Percentiles rank a stretch among this genome's conserved stretches.
Evolutionary conservation across 768 basidiomycete genomes (phyloP).

Genomic region (Gloeostereum incarnatum): DNA sequence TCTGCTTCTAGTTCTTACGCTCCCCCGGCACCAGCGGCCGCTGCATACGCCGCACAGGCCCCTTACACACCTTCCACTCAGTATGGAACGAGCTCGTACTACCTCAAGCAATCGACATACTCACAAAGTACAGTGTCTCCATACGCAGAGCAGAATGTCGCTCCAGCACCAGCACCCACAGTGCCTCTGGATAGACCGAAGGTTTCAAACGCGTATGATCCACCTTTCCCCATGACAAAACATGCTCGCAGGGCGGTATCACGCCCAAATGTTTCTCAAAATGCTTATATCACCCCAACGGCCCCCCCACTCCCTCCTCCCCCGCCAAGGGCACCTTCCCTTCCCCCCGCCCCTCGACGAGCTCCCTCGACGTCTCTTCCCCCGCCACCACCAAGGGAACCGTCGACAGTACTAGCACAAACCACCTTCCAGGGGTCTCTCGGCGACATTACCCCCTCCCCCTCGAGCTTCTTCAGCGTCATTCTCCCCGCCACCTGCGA

Average conservation of each 20-base stretch:
- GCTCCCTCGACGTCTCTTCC: conserved; percentile 3
- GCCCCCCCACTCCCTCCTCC: conserved; percentile 14
- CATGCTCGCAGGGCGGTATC: conserved; percentile 25
- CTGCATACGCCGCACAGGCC: conserved; percentile 9
- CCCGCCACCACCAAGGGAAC: neutral
- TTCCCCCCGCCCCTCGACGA: conserved; percentile 11
- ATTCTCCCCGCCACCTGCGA: too few relatives aligned
- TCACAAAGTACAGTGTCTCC: conserved; percentile 16
- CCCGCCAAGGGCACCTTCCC: conserved; percentile 12
- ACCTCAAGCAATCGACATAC: conserved; percentile 11
- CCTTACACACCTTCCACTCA: conserved; percentile 11
- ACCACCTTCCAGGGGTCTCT: neutral
- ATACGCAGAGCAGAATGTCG: conserved; percentile 12
- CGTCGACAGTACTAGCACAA: neutral
- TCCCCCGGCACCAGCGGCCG: conserved; percentile 7
- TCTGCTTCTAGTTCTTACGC: conserved; percentile 23
- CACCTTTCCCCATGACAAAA: conserved; percentile 52
- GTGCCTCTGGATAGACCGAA: conserved; percentile 52
- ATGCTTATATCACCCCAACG: too few relatives aligned
- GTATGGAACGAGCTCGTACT: conserved; percentile 9
- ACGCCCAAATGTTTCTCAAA: too few relatives aligned
- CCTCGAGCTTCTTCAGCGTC: conserved; percentile 6
- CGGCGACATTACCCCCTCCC: conserved; percentile 9
- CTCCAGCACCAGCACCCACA: conserved; percentile 22
- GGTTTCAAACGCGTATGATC: conserved; percentile 66